These are phyloP conservation scores for Citrus glauca DNA, from an alignment of 345 rosid genomes.

Conservation along the genomic window DNA sequence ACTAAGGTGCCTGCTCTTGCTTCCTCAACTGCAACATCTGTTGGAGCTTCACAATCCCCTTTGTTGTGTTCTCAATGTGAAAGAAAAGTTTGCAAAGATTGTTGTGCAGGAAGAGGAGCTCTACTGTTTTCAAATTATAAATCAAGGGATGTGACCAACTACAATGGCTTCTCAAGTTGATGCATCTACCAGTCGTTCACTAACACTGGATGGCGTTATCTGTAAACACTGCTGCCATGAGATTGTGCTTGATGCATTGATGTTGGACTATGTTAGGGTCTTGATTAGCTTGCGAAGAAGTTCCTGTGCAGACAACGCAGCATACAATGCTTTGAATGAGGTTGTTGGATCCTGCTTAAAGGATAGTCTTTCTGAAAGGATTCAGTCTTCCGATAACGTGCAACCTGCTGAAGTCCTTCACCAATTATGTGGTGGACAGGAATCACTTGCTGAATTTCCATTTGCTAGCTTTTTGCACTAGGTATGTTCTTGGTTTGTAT, in stretches of 20 bases:
- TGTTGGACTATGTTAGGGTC: constrained; percentile 83
- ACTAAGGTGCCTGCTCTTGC: constrained; percentile 31
- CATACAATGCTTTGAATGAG: constrained; percentile 57
- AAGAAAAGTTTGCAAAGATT: constrained; percentile 74
- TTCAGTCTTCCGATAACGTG: constrained; percentile 32
- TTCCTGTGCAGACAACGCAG: constrained; percentile 65
- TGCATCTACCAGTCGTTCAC: constrained; percentile 43
- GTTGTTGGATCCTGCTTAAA: constrained; percentile 48
- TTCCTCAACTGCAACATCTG: constrained; percentile 36
- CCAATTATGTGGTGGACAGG: constrained; percentile 52
- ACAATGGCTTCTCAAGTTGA: constrained; percentile 43
- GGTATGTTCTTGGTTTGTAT: constrained; percentile 39
- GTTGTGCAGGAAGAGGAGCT: constrained; percentile 94
- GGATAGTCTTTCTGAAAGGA: constrained; percentile 37
- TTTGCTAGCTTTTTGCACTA: constrained; percentile 73
- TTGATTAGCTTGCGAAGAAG: constrained; percentile 80
- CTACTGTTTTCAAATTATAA: constrained; percentile 50
- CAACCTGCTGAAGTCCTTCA: constrained; percentile 31
- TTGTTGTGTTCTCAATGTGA: constrained; percentile 66
- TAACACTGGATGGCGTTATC: constrained; percentile 50
- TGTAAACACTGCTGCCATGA: constrained; percentile 76
- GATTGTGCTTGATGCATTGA: constrained; percentile 70
- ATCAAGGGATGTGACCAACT: constrained; percentile 46
- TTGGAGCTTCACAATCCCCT: constrained; percentile 37
- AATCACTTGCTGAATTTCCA: constrained; percentile 94